A percentile compares a stretch with the other conserved stretches of the same genome.
Evolutionary conservation across 495 filamentous ascomycete species (phyloP).

Genomic region (Bacidia rubella): DNA sequence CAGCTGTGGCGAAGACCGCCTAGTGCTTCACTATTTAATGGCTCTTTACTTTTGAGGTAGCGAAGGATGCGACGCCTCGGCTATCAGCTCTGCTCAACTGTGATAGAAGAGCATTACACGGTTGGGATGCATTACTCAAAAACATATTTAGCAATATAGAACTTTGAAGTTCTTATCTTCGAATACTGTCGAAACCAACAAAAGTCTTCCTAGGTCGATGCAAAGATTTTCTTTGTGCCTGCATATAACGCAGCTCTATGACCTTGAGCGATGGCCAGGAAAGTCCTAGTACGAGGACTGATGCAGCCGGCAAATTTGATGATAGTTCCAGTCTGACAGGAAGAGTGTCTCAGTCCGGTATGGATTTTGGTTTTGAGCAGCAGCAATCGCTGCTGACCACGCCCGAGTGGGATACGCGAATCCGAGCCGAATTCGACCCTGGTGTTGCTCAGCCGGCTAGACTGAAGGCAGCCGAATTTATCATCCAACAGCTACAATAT

Average conservation of each 20-base stretch:
- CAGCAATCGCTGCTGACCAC: background rate
- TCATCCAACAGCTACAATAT: background rate
- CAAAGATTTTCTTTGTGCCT: background rate
- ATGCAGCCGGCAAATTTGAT: too few relatives aligned
- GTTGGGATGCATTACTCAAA: too few relatives aligned
- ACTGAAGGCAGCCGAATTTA: background rate
- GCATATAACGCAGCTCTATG: background rate
- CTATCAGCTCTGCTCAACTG: too few relatives aligned
- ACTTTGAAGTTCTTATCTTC: too few relatives aligned
- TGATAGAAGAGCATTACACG: too few relatives aligned
- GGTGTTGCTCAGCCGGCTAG: background rate
- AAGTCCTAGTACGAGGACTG: too few relatives aligned
- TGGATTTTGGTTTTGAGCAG: background rate
- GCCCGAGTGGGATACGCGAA: background rate
- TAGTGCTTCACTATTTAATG: too few relatives aligned
- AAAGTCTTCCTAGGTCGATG: background rate
- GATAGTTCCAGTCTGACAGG: background rate
- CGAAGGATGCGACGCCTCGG: too few relatives aligned
- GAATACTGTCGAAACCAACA: too few relatives aligned
- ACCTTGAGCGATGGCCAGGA: background rate
- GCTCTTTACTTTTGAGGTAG: too few relatives aligned
- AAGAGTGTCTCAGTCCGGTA: background rate
- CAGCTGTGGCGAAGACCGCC: too few relatives aligned
- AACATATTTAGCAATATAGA: too few relatives aligned
- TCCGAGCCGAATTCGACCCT: background rate